phyloP scores from a whole-genome alignment of 2,329 filamentous ascomycete genomes.

The Claviceps digitariae region DNA sequence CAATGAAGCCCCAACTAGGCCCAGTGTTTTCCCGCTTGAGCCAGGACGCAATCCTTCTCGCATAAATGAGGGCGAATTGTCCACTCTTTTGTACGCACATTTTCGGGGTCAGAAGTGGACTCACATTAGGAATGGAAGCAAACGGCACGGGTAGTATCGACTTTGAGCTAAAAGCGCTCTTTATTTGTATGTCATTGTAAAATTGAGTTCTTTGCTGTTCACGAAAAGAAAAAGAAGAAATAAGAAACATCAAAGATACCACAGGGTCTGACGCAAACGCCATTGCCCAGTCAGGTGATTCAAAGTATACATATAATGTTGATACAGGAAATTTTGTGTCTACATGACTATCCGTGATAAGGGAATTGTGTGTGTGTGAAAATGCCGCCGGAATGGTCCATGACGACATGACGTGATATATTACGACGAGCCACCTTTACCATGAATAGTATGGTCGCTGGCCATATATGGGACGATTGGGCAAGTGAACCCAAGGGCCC shows the following conservation, averaged over 20 bases:
- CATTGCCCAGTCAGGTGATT: constrained; percentile 10
- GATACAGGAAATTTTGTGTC: constrained; percentile 12
- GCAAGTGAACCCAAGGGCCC: constrained; percentile 77
- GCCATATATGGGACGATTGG: constrained; percentile 68
- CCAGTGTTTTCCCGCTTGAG: neutral
- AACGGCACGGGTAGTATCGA: neutral
- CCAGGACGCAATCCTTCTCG: neutral
- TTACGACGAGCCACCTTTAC: constrained; percentile 34
- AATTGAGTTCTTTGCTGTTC: neutral
- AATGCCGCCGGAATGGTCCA: neutral
- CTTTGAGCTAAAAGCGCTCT: neutral
- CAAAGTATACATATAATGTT: constrained; percentile 16
- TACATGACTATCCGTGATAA: neutral
- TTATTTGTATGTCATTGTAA: neutral
- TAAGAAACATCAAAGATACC: neutral
- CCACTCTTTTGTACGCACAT: neutral
- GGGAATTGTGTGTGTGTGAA: neutral
- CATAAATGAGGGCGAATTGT: no score
- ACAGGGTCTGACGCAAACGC: constrained; percentile 4
- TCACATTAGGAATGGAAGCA: neutral
- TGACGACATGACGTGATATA: neutral
- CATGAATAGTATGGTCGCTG: constrained; percentile 88
- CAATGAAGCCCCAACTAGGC: neutral
- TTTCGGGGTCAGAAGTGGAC: neutral
- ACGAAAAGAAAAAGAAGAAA: neutral